Evolutionary conservation across 345 rosid species (phyloP).

Genomic region (Eucalyptus pumila): DNA sequence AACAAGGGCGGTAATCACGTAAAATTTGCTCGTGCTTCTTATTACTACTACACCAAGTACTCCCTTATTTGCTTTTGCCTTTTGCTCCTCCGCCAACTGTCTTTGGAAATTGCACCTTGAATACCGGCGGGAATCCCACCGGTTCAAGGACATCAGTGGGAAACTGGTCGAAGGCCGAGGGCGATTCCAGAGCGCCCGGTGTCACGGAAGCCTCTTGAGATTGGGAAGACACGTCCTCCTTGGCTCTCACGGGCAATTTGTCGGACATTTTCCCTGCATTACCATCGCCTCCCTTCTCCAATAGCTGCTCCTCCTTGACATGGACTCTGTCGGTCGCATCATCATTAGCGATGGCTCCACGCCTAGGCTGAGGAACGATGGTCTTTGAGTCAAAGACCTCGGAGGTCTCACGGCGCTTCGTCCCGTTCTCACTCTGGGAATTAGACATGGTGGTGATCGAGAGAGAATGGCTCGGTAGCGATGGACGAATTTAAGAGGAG

Average conservation of each 20-base stretch:
- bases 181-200: background rate
- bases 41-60: background rate
- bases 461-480: background rate
- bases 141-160: background rate
- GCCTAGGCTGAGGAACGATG: background rate
- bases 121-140: background rate
- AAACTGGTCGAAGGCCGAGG: background rate
- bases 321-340: background rate
- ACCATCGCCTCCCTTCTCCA: background rate
- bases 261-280: background rate
- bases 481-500: background rate
- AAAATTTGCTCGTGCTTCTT: background rate
- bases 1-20: background rate
- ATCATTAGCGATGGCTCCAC: background rate
- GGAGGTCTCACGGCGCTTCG: background rate
- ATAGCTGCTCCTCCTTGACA: background rate
- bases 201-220: background rate
- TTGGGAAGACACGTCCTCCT: background rate
- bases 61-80: background rate
- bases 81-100: background rate
- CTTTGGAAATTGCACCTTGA: background rate
- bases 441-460: background rate
- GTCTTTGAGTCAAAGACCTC: background rate
- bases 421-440: background rate
- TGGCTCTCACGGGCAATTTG: background rate